phyloP scores from a whole-genome alignment of 2,329 filamentous ascomycete species.

The Fusarium robinianum region DNA sequence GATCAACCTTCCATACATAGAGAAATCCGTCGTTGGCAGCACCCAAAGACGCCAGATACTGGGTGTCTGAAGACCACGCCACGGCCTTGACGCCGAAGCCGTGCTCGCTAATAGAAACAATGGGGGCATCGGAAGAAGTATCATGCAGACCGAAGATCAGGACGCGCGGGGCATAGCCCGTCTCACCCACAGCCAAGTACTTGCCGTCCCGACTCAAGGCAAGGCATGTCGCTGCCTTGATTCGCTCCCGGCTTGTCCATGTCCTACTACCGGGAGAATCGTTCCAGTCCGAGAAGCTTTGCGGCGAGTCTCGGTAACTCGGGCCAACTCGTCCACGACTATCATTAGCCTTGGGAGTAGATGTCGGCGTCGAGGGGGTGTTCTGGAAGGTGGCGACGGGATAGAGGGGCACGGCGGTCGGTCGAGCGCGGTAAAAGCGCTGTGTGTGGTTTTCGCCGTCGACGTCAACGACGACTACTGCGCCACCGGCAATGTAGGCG shows the following conservation, averaged over 20 bases:
- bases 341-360: constrained; percentile 66
- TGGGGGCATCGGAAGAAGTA: constrained; percentile 75
- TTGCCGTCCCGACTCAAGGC: constrained; percentile 85
- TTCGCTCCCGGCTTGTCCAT: constrained; percentile 87
- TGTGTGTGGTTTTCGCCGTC: constrained; percentile 71
- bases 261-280: constrained; percentile 72
- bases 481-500: constrained; percentile 89
- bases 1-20: constrained; percentile 85
- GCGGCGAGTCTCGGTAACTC: constrained; percentile 53
- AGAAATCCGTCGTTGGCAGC: constrained; percentile 91
- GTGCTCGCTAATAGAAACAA: constrained; percentile 88
- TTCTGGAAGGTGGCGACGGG: constrained; percentile 58
- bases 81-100: constrained; percentile 86
- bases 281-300: constrained; percentile 54
- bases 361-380: constrained; percentile 53
- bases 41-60: constrained; percentile 85
- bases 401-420: constrained; percentile 71
- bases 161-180: constrained; percentile 89
- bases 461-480: constrained; percentile 86
- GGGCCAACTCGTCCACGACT: constrained; percentile 61
- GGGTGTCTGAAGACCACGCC: constrained; percentile 86
- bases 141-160: constrained; percentile 87
- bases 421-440: constrained; percentile 87
- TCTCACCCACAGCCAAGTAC: constrained; percentile 91
- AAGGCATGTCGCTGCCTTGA: constrained; percentile 92